phyloP scores from a whole-genome alignment of 495 filamentous ascomycete species.

The Aspergillus baeticus region DNA sequence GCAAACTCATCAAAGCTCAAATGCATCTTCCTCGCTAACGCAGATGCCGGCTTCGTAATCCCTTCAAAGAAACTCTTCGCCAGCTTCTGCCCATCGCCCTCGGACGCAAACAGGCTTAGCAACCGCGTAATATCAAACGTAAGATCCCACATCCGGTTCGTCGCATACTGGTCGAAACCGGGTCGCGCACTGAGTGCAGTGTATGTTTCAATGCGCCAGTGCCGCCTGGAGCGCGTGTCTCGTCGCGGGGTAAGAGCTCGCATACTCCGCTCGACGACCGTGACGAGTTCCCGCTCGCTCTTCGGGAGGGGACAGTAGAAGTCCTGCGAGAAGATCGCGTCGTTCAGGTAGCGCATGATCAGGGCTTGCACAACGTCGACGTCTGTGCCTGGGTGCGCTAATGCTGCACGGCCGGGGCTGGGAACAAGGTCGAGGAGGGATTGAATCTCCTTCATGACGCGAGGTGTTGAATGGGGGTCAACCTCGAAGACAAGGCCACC shows the following conservation, averaged over 20 bases:
- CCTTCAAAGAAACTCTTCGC: neutral
- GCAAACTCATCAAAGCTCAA: conserved; percentile 2
- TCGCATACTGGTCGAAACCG: neutral
- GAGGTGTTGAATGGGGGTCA: too few relatives aligned
- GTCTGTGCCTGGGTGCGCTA: neutral
- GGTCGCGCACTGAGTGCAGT: neutral
- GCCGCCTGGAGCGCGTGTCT: conserved; percentile 2
- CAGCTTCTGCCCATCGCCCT: neutral
- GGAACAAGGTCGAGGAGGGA: conserved; percentile 7
- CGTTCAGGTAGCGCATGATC: neutral
- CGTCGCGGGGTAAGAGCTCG: neutral
- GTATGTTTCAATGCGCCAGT: conserved; percentile 10
- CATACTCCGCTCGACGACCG: conserved; percentile 1
- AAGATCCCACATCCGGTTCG: neutral
- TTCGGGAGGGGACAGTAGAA: conserved; percentile 4
- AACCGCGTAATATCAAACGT: neutral
- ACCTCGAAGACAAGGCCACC: too few relatives aligned
- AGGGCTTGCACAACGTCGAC: conserved; percentile 3
- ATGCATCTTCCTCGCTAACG: conserved; percentile 1
- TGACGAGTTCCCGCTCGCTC: neutral
- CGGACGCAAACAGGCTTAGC: neutral
- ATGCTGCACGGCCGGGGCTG: neutral
- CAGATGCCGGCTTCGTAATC: neutral
- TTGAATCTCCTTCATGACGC: neutral
- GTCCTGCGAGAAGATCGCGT: conserved; percentile 4